Conservation (phyloP, 2,329 filamentous ascomycete genomes). For the Ceratocystis ficicola region DNA sequence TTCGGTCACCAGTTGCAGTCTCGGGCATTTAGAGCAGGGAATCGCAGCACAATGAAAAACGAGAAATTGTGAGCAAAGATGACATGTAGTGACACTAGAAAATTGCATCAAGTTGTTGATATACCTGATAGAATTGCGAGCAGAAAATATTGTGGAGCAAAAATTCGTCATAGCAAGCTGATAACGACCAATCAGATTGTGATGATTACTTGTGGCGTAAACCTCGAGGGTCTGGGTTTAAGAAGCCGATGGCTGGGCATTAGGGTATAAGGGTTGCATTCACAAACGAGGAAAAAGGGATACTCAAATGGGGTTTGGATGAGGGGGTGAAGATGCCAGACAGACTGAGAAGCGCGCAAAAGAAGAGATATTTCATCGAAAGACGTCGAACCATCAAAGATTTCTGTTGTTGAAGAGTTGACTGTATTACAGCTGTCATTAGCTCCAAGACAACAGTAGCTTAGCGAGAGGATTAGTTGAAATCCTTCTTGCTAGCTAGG, state of each 20-base stretch:
- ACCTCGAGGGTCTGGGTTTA: background rate
- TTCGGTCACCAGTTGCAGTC: background rate
- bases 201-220: slow-evolving; percentile 9
- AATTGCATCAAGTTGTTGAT: slow-evolving; percentile 8
- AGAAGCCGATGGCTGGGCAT: background rate
- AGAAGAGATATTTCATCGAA: too few species aligned
- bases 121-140: slow-evolving; percentile 20
- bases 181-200: slow-evolving; percentile 10
- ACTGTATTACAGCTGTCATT: too few species aligned
- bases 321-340: too few species aligned
- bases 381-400: too few species aligned
- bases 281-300: background rate
- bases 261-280: background rate
- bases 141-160: slow-evolving; percentile 6
- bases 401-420: too few species aligned
- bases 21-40: background rate
- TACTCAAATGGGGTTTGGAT: too few species aligned
- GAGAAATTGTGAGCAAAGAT: background rate
- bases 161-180: background rate
- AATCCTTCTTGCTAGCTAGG: too few species aligned
- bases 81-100: background rate
- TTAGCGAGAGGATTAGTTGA: too few species aligned
- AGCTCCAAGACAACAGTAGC: too few species aligned
- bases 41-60: background rate
- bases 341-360: too few species aligned